These are phyloP conservation scores for Pichia insulana DNA, from an alignment of 805 yeast genomes.

Conservation along the genomic window DNA sequence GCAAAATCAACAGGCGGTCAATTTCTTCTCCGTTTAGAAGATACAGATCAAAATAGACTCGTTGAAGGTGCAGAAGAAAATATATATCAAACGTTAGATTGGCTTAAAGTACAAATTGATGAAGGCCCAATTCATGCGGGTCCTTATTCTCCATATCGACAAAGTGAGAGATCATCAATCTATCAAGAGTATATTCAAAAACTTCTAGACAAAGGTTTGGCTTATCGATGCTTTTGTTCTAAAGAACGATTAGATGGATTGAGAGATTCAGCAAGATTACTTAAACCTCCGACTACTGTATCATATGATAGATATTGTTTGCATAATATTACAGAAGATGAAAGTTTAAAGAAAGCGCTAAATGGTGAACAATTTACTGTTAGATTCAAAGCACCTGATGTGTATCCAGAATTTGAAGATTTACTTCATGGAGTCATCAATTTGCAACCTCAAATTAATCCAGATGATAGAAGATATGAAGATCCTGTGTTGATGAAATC, in stretches of 20 bases:
- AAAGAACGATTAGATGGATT: slow-evolving; percentile 64
- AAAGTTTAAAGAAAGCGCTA: slow-evolving; percentile 30
- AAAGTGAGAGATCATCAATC: slow-evolving; percentile 65
- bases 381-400: slow-evolving; percentile 68
- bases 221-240: slow-evolving; percentile 82
- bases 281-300: slow-evolving; percentile 85
- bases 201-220: slow-evolving; percentile 56
- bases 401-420: slow-evolving; percentile 62
- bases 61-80: slow-evolving; percentile 77
- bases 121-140: slow-evolving; percentile 76
- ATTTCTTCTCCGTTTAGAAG: slow-evolving; percentile 79
- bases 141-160: slow-evolving; percentile 82
- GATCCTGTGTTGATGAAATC: slow-evolving; percentile 86
- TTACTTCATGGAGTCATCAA: slow-evolving; percentile 69
- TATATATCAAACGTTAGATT: slow-evolving; percentile 62
- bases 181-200: slow-evolving; percentile 52
- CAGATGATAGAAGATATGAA: slow-evolving; percentile 66
- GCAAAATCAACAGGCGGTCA: slow-evolving; percentile 76
- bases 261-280: slow-evolving; percentile 60
- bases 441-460: slow-evolving; percentile 72
- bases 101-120: slow-evolving; percentile 73
- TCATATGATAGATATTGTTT: slow-evolving; percentile 83
- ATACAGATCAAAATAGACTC: slow-evolving; percentile 78
- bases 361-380: slow-evolving; percentile 42
- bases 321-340: slow-evolving; percentile 32